These are phyloP conservation scores for Nicotiana attenuata DNA, from an alignment of 257 asterid species.

Conservation along the genomic window DNA sequence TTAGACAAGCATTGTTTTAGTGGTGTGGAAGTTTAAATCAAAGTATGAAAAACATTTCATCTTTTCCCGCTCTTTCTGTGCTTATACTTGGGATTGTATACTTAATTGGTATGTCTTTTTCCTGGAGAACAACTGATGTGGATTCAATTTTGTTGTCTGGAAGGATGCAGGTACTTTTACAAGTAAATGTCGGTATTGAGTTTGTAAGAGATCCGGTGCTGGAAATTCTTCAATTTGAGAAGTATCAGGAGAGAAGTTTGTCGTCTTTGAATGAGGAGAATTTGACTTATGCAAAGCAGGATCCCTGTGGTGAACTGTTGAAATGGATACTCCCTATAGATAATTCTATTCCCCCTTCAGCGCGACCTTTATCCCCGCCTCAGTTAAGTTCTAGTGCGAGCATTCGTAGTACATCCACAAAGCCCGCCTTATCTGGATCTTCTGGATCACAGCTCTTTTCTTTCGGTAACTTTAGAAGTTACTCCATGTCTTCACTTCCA, in stretches of 20 bases:
- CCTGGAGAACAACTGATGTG: constrained; percentile 38
- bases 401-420: constrained; percentile 64
- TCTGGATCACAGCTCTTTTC: constrained; percentile 88
- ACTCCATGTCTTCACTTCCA: constrained; percentile 96
- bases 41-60: not conserved
- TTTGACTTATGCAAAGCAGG: constrained; percentile 37
- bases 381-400: constrained; percentile 56
- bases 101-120: not conserved
- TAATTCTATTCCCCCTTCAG: constrained; percentile 65
- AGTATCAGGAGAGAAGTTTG: constrained; percentile 49
- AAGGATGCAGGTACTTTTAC: constrained; percentile 99
- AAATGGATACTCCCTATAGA: constrained; percentile 97
- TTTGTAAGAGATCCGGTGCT: constrained; percentile 74
- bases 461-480: constrained; percentile 87
- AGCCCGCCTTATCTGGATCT: constrained; percentile 52
- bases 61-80: not conserved
- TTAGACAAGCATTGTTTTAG: not conserved
- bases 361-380: constrained; percentile 71
- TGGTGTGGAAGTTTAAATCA: not conserved
- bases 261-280: constrained; percentile 39
- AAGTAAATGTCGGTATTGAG: constrained; percentile 74
- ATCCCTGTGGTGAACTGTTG: constrained; percentile 73
- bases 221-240: constrained; percentile 94
- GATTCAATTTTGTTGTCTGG: constrained; percentile 62
- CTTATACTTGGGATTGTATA: not conserved